A percentile compares a stretch with the other conserved stretches of the same genome.
Conservation (phyloP, 352 stramenopile genomes). For the Aphanomyces euteiches region DNA sequence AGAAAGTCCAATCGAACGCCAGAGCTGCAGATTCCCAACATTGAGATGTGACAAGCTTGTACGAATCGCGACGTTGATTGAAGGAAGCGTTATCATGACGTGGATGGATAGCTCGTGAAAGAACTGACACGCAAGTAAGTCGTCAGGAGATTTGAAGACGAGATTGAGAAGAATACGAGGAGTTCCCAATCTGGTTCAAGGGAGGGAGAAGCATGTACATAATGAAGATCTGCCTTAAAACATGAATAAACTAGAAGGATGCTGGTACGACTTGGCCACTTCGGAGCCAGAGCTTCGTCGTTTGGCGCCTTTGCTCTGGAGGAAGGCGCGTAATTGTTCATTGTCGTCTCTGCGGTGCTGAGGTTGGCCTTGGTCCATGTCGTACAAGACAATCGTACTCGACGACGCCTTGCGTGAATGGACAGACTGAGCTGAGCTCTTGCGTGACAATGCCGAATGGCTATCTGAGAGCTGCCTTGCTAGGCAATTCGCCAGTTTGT, state of each 20-base stretch:
- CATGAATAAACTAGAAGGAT: conserved; percentile 8
- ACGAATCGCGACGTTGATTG: too few relatives aligned
- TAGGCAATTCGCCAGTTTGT: conserved; percentile 3
- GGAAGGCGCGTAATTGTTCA: conserved; percentile 10
- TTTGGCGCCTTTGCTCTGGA: conserved; percentile 18
- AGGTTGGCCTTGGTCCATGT: conserved; percentile 3
- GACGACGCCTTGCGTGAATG: conserved; percentile 3
- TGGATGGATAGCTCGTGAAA: too few relatives aligned
- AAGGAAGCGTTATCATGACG: too few relatives aligned
- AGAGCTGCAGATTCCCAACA: too few relatives aligned
- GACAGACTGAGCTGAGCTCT: conserved; percentile 15
- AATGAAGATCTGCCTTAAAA: background rate
- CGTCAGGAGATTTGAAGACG: background rate
- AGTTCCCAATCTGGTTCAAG: too few relatives aligned
- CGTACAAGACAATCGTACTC: conserved; percentile 17
- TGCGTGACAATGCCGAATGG: conserved; percentile 14
- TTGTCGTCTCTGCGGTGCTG: background rate
- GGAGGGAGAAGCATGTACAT: background rate
- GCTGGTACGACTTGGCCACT: conserved; percentile 1
- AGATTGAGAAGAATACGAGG: too few relatives aligned
- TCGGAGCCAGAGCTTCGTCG: conserved; percentile 20
- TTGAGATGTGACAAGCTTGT: too few relatives aligned
- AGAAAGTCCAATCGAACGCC: too few relatives aligned
- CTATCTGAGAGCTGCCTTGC: conserved; percentile 7
- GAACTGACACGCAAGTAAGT: background rate